These are phyloP conservation scores for Calonectria henricotiae DNA, from an alignment of 2,329 filamentous ascomycete genomes.

Conservation along the genomic window DNA sequence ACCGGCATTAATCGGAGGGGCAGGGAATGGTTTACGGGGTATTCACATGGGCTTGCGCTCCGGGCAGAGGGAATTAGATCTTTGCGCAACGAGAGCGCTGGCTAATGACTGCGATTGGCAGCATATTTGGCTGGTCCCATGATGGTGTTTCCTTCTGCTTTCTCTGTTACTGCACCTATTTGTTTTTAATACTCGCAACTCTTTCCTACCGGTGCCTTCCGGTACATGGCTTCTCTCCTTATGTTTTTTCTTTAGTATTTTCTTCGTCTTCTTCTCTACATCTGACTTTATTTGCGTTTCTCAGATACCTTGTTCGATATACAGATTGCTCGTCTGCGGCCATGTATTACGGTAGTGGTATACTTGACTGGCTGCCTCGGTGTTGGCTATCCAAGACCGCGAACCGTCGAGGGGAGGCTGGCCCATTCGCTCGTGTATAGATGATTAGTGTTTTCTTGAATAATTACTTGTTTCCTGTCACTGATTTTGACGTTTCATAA, in stretches of 20 bases:
- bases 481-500: not conserved
- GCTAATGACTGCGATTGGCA: constrained; percentile 64
- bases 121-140: constrained; percentile 70
- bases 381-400: constrained; percentile 35
- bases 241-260: constrained; percentile 46
- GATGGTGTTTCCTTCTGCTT: constrained; percentile 62
- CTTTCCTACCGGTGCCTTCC: constrained; percentile 37
- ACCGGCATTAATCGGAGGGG: constrained; percentile 52
- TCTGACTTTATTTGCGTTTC: constrained; percentile 46
- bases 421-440: constrained; percentile 58
- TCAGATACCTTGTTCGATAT: constrained; percentile 77
- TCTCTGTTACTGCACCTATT: constrained; percentile 58
- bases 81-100: constrained; percentile 57
- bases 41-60: constrained; percentile 52
- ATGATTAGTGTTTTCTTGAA: constrained; percentile 56
- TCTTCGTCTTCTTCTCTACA: constrained; percentile 44
- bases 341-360: constrained; percentile 47
- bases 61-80: constrained; percentile 54
- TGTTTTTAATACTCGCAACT: constrained; percentile 58
- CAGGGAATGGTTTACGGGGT: constrained; percentile 51
- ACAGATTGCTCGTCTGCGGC: constrained; percentile 58
- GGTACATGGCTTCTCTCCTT: constrained; percentile 45
- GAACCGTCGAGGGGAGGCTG: constrained; percentile 52
- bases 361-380: constrained; percentile 41
- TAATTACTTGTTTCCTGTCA: constrained; percentile 53